Evolutionary conservation across 305 asterid genomes (phyloP), one percentile per base, ranked within the genome.

Genomic region (Rubia tinctorum): DNA sequence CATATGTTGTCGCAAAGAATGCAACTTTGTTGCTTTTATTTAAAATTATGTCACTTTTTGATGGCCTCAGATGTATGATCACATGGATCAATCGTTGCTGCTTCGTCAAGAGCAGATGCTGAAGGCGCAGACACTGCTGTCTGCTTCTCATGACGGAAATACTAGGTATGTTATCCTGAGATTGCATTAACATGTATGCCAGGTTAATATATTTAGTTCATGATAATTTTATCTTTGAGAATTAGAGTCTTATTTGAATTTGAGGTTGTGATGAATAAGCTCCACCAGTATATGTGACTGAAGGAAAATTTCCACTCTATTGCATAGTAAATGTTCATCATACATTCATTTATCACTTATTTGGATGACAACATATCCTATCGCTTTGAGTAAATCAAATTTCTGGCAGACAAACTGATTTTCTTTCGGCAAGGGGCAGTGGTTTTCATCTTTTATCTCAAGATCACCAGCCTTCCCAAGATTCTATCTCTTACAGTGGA

Each of bases 401-500:
- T 93, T 92, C 85, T 95, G 95, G 96, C 98, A 95, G 99, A 95
- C 96, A 93, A 84, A 83, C 89, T 80, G 98, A 95, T 82, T 92
- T 87, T 79, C 96, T 89, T 77, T 87, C 96, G 78, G 81, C 97
- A 74, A 88, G 99, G 85, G 82, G 77, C 65, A 74, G 77, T 47
- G 74, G 73, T 49, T 74, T 69, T 69, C 85, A 75, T 70, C 84
- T 45, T 79, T 59, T 79, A 68, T 73, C 89, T 70, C 78, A 83
- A 69, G 84, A 80, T 79, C 92, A 86, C 76, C 90, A 84, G 81
- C 86, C 92, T 74, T 81, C 83, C 60, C 99, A 92, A 83, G 98
- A 93, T 86, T 87, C 95, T 66, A 77, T 81, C 66, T 69, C 93
- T 60, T 92, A 83, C 51, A 87, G 89, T 77, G 92, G 92, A 77